Evolutionary conservation across 2,329 filamentous ascomycete species (phyloP).

Genomic region (Fusarium sp.): DNA sequence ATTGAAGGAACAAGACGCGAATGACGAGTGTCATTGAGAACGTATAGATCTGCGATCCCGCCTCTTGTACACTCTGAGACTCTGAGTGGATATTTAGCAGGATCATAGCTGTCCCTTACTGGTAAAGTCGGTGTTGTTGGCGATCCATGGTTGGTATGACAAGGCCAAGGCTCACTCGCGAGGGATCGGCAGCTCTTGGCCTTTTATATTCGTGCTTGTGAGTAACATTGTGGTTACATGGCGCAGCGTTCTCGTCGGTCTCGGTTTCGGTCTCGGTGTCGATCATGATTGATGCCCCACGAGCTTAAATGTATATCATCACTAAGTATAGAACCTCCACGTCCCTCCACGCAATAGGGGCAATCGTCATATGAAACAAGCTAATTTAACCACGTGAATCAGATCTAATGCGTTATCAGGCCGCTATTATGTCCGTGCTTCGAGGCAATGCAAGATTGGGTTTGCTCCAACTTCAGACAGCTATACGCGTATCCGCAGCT

Average conservation of each 20-base stretch:
- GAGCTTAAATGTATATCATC: neutral
- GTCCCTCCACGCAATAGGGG: neutral
- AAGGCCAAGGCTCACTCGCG: rapidly evolving
- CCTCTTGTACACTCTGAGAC: no score
- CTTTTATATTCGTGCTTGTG: neutral
- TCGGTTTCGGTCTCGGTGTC: neutral
- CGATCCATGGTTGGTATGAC: no score
- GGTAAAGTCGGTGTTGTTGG: rapidly evolving
- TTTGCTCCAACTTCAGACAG: rapidly evolving
- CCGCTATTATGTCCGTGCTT: rapidly evolving
- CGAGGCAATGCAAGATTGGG: neutral
- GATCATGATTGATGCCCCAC: neutral
- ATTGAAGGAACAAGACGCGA: no score
- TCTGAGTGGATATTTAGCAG: neutral
- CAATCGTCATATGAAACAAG: no score
- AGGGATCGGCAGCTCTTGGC: neutral
- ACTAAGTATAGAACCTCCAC: neutral
- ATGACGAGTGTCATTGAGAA: no score
- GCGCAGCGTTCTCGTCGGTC: rapidly evolving
- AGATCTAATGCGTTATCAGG: rapidly evolving
- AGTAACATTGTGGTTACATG: neutral
- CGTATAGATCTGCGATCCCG: no score
- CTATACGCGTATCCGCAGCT: neutral
- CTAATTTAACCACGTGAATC: neutral
- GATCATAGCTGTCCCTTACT: neutral